Percentiles rank a stretch among this genome's conserved stretches.
Evolutionary conservation across 176 grass and related monocot species (phyloP).

Genomic region (Puya raimondii): DNA sequence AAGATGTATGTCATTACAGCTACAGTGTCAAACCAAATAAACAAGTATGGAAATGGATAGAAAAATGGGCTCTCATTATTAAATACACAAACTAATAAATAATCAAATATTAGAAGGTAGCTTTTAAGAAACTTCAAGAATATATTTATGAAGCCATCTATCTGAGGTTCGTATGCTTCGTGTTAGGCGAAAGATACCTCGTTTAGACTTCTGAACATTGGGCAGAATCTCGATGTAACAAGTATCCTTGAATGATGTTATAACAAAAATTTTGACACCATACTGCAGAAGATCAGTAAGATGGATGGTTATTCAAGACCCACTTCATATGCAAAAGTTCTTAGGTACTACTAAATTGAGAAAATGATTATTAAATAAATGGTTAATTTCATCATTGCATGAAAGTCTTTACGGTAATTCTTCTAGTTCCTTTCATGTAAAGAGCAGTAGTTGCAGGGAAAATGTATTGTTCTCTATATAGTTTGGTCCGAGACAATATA

Average conservation of each 20-base stretch:
- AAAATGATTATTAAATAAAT: no score
- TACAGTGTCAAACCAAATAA: neutral
- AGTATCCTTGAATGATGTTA: constrained; percentile 99
- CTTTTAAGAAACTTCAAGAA: neutral
- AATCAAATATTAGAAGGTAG: no score
- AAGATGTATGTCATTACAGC: neutral
- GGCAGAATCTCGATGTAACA: constrained; percentile 98
- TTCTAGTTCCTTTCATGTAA: no score
- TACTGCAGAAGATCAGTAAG: constrained; percentile 57
- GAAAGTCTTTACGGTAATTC: no score
- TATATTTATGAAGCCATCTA: neutral
- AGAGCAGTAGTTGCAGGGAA: no score
- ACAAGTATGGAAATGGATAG: neutral
- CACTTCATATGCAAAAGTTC: neutral
- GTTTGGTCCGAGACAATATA: neutral
- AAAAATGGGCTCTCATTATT: neutral
- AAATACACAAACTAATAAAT: no score
- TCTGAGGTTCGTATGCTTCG: neutral
- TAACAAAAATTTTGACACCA: constrained; percentile 85
- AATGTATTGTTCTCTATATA: neutral
- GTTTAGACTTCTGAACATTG: constrained; percentile 88
- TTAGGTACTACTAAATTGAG: neutral
- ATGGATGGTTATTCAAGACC: neutral
- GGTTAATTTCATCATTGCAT: no score
- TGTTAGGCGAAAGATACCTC: constrained; percentile 47